Percentiles rank a stretch among this genome's conserved stretches.
These are phyloP conservation scores for Boletus bicolor DNA, from an alignment of 768 basidiomycete genomes.

Conservation along the genomic window DNA sequence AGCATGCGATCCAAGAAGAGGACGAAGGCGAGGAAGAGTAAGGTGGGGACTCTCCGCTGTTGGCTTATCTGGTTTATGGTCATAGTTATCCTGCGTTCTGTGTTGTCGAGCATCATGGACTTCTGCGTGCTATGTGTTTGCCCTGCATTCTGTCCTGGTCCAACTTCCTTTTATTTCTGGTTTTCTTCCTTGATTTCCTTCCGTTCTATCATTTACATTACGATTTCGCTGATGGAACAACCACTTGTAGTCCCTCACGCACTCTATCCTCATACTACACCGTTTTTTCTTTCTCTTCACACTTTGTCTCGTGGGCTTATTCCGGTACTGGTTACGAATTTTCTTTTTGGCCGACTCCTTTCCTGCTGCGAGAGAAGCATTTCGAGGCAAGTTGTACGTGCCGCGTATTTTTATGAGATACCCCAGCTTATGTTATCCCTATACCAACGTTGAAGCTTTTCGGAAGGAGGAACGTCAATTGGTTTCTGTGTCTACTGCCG, in stretches of 20 bases:
- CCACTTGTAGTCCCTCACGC: slow-evolving; percentile 1
- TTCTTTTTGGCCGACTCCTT: slow-evolving; percentile 3
- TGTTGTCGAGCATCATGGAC: slow-evolving; percentile 14
- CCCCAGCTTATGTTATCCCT: slow-evolving; percentile 18
- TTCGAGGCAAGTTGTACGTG: slow-evolving; percentile 8
- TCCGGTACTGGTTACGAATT: slow-evolving; percentile 25
- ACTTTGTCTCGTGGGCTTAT: slow-evolving; percentile 7
- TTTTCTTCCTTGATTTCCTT: slow-evolving; percentile 4
- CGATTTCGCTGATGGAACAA: slow-evolving; percentile 16
- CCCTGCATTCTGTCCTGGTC: slow-evolving; percentile 4
- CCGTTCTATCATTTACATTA: slow-evolving; percentile 7
- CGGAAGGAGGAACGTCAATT: not conserved
- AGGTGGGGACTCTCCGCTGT: slow-evolving; percentile 7
- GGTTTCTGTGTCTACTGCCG: not conserved
- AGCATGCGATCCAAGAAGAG: slow-evolving; percentile 75
- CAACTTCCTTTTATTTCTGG: not conserved
- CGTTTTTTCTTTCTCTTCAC: not conserved
- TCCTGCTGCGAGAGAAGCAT: slow-evolving; percentile 1
- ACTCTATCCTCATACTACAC: slow-evolving; percentile 4
- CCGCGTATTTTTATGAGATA: slow-evolving; percentile 24
- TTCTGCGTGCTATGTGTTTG: slow-evolving; percentile 2
- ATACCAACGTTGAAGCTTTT: not conserved
- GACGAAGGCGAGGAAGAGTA: slow-evolving; percentile 80
- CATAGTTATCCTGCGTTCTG: slow-evolving; percentile 3
- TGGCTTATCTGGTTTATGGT: slow-evolving; percentile 6